phyloP scores from a whole-genome alignment of 1,284 basidiomycete genomes.

The Ceratobasidium sp. region DNA sequence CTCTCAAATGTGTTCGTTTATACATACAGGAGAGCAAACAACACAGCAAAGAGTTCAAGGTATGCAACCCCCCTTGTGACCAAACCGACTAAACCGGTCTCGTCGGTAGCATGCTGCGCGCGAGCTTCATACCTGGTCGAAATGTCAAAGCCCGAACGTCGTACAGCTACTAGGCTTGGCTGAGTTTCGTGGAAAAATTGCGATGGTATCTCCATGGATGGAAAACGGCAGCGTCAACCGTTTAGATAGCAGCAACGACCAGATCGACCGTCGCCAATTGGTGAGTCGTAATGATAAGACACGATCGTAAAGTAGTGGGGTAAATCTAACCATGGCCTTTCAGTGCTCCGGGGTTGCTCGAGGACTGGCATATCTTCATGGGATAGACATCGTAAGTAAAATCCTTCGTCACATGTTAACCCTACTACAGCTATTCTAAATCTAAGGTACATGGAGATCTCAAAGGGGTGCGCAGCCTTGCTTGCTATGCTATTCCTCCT shows the following conservation, averaged over 20 bases:
- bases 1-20: background rate
- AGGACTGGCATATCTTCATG: conserved; percentile 13
- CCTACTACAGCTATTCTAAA: background rate
- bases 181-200: no score
- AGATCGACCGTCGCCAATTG: background rate
- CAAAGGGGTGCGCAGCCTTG: background rate
- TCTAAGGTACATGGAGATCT: background rate
- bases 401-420: background rate
- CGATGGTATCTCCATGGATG: no score
- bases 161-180: background rate
- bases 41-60: background rate
- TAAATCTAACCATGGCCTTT: background rate
- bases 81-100: background rate
- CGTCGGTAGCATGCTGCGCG: background rate
- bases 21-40: background rate
- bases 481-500: background rate
- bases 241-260: background rate
- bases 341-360: conserved; percentile 6
- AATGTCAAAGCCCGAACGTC: conserved; percentile 7
- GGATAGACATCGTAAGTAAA: background rate
- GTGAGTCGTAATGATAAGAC: no score
- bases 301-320: no score
- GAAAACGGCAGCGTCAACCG: background rate
- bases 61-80: no score
- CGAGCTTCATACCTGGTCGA: conserved; percentile 19